Percentiles rank a stretch among this genome's conserved stretches.
phyloP scores from a whole-genome alignment of 306 rosid genomes.

The Vigna mungo region DNA sequence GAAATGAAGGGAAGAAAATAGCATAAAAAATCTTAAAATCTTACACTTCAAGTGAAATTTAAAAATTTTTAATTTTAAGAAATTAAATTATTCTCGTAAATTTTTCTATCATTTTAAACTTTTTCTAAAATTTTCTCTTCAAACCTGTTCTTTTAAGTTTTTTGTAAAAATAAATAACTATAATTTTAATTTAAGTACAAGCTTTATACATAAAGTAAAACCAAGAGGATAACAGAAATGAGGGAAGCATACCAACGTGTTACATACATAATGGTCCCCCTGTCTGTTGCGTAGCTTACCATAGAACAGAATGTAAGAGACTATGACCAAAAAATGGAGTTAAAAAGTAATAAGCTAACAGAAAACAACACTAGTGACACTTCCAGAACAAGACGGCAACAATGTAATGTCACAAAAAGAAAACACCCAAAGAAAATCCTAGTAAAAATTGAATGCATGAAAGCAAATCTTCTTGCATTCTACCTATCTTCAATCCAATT shows the following conservation, averaged over 20 bases:
- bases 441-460: not conserved
- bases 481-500: not conserved
- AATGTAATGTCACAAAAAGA: conserved; percentile 12
- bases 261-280: not conserved
- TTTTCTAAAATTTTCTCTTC: no score
- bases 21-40: no score
- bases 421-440: not conserved
- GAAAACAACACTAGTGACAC: not conserved
- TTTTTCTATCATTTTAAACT: no score
- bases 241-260: not conserved
- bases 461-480: conserved; percentile 2
- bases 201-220: not conserved
- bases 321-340: not conserved
- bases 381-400: conserved; percentile 4
- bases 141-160: no score
- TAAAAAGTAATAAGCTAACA: conserved; percentile 16
- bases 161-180: no score
- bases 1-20: no score
- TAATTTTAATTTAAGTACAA: no score
- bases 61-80: no score
- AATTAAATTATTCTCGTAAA: no score
- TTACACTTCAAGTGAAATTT: no score
- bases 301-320: conserved; percentile 4
- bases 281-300: not conserved
- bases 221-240: not conserved